phyloP scores from a whole-genome alignment of 2,329 filamentous ascomycete genomes.

The Penicillium crustosum region DNA sequence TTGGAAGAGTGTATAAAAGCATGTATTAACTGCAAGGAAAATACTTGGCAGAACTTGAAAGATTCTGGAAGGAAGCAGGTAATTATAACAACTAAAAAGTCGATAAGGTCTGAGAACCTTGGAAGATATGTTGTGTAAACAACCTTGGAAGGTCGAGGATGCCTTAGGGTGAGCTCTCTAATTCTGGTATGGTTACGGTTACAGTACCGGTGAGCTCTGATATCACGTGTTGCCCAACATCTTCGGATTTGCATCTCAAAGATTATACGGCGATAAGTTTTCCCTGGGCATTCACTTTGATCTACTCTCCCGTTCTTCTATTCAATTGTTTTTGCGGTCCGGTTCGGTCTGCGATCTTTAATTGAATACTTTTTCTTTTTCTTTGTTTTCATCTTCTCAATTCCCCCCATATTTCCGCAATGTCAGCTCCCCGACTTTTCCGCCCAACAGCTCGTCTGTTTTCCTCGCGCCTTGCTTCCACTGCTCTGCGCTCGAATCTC shows the following conservation, averaged over 20 bases:
- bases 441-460: conserved; percentile 64
- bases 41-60: background rate
- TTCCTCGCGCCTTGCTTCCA: conserved; percentile 53
- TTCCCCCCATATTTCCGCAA: conserved; percentile 55
- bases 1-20: background rate
- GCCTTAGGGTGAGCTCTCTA: background rate
- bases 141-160: background rate
- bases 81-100: background rate
- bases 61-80: background rate
- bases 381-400: conserved; percentile 36
- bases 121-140: background rate
- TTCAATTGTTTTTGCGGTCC: conserved; percentile 20
- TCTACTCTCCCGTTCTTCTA: background rate
- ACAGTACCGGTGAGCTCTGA: conserved; percentile 40
- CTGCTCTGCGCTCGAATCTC: conserved; percentile 55
- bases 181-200: conserved; percentile 14
- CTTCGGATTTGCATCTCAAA: conserved; percentile 31
- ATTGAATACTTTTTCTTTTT: conserved; percentile 14
- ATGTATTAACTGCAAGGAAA: background rate
- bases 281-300: conserved; percentile 2
- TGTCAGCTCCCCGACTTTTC: conserved; percentile 62
- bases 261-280: conserved; percentile 19
- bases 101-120: background rate
- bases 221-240: conserved; percentile 40
- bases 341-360: conserved; percentile 20